Conservation (phyloP, 257 asterid genomes). For the Jaltomata sinuosa region DNA sequence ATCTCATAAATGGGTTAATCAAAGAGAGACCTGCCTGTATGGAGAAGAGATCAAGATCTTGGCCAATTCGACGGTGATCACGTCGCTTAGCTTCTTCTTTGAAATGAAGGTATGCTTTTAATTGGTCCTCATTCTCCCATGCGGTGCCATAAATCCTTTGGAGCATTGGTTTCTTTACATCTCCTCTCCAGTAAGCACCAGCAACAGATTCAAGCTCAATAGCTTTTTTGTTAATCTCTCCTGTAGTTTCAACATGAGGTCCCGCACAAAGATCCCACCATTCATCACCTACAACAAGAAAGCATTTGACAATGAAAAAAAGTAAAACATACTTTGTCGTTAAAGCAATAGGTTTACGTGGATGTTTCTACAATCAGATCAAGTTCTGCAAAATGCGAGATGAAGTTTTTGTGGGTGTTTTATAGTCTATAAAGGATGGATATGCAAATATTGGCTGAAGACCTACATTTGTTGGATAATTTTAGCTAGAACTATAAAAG, state of each 20-base stretch:
- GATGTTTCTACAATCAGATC: neutral
- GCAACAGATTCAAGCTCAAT: slow-evolving; percentile 96
- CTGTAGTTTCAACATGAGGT: slow-evolving; percentile 97
- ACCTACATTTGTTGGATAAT: neutral
- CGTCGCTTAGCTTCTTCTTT: slow-evolving; percentile 98
- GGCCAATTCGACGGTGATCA: slow-evolving; percentile 93
- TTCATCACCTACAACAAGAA: slow-evolving; percentile 47
- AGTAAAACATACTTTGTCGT: neutral
- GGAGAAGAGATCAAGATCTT: slow-evolving; percentile 92
- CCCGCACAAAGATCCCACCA: slow-evolving; percentile 99
- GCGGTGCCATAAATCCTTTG: slow-evolving; percentile 98
- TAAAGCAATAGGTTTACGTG: neutral
- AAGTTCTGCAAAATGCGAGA: neutral
- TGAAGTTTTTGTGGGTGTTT: neutral
- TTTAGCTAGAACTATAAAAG: neutral
- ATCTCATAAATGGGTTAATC: neutral
- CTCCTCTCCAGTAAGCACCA: slow-evolving; percentile 99
- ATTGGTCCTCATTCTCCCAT: slow-evolving; percentile 92
- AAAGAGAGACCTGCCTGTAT: slow-evolving; percentile 53
- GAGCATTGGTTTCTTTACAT: slow-evolving; percentile 73
- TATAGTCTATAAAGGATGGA: neutral
- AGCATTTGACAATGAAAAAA: neutral
- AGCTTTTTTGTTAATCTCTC: slow-evolving; percentile 73
- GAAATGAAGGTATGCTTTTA: slow-evolving; percentile 78
- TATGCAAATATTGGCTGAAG: neutral